Percentiles rank a stretch among this genome's conserved stretches.
Conservation (phyloP, 2,329 filamentous ascomycete genomes). For the Parastagonospora avenae region DNA sequence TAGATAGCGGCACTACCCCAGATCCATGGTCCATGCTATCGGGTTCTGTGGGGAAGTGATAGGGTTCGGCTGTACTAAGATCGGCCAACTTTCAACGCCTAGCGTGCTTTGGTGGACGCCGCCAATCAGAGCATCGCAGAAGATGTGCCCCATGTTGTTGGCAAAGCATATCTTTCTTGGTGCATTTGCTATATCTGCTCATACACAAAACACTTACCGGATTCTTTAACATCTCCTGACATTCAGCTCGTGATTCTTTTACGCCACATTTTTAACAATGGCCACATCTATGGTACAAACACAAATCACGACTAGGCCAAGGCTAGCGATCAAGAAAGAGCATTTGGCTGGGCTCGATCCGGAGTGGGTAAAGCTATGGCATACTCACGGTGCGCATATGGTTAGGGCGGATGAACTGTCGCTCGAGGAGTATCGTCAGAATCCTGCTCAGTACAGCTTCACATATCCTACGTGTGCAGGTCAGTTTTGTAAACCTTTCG, state of each 20-base stretch:
- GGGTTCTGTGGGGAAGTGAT: conserved; percentile 3
- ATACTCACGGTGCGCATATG: conserved; percentile 13
- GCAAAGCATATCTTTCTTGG: neutral
- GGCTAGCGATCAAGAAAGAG: conserved; percentile 4
- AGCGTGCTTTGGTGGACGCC: conserved; percentile 1
- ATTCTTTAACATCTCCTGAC: neutral
- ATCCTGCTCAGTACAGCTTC: conserved; percentile 15
- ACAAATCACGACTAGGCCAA: neutral
- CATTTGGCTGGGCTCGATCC: conserved; percentile 15
- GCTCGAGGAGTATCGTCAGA: conserved; percentile 15
- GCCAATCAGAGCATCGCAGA: conserved; percentile 3
- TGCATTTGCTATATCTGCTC: neutral
- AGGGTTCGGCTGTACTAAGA: conserved; percentile 4
- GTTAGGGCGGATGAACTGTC: conserved; percentile 16
- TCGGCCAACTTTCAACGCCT: conserved; percentile 6
- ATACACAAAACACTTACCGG: too few species aligned
- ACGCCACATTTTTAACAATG: neutral
- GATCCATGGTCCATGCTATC: conserved; percentile 1
- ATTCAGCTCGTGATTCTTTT: neutral
- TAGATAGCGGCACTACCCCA: conserved; percentile 9
- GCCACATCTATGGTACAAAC: neutral
- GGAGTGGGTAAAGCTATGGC: conserved; percentile 16
- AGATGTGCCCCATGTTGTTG: neutral
- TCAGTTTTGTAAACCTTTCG: neutral
- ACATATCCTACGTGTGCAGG: conserved; percentile 19